Base-by-base conservation (phyloP, 164 flowering plant species). In the Berberis vulgaris region DNA sequence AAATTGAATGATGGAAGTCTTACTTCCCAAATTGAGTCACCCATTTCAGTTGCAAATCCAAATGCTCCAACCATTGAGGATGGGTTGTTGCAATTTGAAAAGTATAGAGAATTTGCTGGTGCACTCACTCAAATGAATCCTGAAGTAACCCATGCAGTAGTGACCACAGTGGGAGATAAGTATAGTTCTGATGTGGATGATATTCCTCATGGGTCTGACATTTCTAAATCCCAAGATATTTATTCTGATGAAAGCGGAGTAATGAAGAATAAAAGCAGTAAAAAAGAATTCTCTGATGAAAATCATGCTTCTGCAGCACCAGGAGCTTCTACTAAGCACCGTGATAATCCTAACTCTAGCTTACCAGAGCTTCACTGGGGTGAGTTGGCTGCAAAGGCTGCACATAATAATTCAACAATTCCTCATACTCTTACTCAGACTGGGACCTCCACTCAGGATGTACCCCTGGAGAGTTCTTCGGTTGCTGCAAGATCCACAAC, bases 11-110 rank as follows among this genome's bases (percentile, higher is more conserved):
- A 64, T 57, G 76, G 67, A 41, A 70, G 57, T 65, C 13, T 71
- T 40, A 58, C 53, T 65, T 63, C 71, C n/a, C 68, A 59, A 69
- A 65, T 67, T 40, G 72, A 76, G 63, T 73, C 72, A 11, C 62
- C 75, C 9, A 41, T 56, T 13, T 59, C 78, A 49, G 26, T 77
- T 60, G 54, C 60, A 38, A 78, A 78, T 56, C 66, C 75, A 41
- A 46, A 63, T 63, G 45, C 80, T 7, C 72, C 72, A 61, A 73
- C 74, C 49, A 47, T 71, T 68, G 80, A 72, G 39, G 81, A 76
- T 71, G 82, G 79, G 6, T 59, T 63, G 54, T 39, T 73, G 38
- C 77, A 77, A 67, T 66, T 73, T 63, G 78, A 73, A 49, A 76
- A 73, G 69, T 70, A 65, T 53, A 76, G 69, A 56, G 83, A 73